Evolutionary conservation across 345 rosid genomes (phyloP), one percentile per base, ranked within the genome.

Genomic region (Mercurialis annua): DNA sequence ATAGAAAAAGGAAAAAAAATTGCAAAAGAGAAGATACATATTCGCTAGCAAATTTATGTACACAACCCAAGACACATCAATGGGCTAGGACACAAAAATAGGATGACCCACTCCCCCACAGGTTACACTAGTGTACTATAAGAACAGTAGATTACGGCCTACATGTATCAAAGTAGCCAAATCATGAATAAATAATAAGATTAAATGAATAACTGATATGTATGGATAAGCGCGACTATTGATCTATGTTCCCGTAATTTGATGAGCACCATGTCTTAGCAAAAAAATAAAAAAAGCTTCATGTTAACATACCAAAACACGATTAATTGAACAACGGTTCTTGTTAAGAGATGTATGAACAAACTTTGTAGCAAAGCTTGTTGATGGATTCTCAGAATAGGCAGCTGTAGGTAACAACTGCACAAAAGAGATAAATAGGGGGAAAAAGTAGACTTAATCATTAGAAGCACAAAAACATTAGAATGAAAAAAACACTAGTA

Each of bases 311-410:
- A 94, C 99, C 96, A 89, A 64, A 77, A 91, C 92, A 27, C 85
- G 81, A 79, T 94, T 94, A 73, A 94, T 94, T 59, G 98, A 89
- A 85, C 95, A 89, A 10, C 97, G 95, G 47, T 91, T 89, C 76
- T 94, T 94, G 84, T 94, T 94, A 10, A 94, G 79, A 52, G 99
- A 94, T 34, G 97, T 80, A 78, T 94, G 99, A 64, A 91, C 99
- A 86, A 89, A 89, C 73, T 94, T 94, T 57, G 98, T 90, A 54
- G 93, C 85, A 83, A 89, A 94, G 77, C 97, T 89, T 68, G 96
- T 86, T 30, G 97, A 94, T 76, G 99, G 95, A 71, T 94, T 94
- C 76, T 94, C 99, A 16, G 94, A 79, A 80, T 91, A 88, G 27
- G 95, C 93, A 84, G 80, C 84, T 17, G 96, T 38, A 11, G 99